Evolutionary conservation across 2,329 filamentous ascomycete species (phyloP), one percentile per base, ranked within the genome.

Genomic region (Cryphonectria parasitica): DNA sequence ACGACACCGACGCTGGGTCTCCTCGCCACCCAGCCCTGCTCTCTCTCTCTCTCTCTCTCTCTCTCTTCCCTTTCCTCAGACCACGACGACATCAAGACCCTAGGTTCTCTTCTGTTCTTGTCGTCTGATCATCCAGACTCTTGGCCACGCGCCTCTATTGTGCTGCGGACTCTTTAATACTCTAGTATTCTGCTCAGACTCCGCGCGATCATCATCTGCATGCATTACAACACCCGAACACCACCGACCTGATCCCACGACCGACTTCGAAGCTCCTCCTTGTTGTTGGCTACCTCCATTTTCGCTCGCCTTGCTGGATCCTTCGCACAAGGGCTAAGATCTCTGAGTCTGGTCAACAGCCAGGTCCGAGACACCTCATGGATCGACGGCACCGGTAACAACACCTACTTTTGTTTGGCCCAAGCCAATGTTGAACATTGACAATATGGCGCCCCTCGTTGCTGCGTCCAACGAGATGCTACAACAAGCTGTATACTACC

Each of bases 401-500:
- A 68, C 43, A 70, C 71, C 67, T 71, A 75, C 72, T 73, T 58
- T 72, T 68, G 64, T 64, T 70, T 66, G 66, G 68, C 71, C 72
- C 65, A 71, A 74, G 69, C 65, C 58, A 43, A 64, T 66, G 41
- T 72, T 73, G 70, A 74, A 70, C 22, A 54, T 54, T 54, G 68
- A 66, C 73, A 80, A 69, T 71, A 89, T 89, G 87, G 85, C 86
- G 71, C 87, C 87, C 52, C 85, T 83, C 69, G 83, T 79, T 74
- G 81, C 83, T 66, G 83, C 84, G 74, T 82, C 87, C 60, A 83
- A 83, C 65, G 82, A 83, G 76, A 82, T 89, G 73, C 77, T 91
- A 71, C 85, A 86, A 77, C 88, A 91, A 79, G 82, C 87, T 70
- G 83, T 91, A 69, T 82, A 90, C 77, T 90, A 91, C 78, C 89